A percentile compares a stretch with the other conserved stretches of the same genome.
Evolutionary conservation across 805 yeast genomes (phyloP).

Genomic region (Huiozyma naganishii): DNA sequence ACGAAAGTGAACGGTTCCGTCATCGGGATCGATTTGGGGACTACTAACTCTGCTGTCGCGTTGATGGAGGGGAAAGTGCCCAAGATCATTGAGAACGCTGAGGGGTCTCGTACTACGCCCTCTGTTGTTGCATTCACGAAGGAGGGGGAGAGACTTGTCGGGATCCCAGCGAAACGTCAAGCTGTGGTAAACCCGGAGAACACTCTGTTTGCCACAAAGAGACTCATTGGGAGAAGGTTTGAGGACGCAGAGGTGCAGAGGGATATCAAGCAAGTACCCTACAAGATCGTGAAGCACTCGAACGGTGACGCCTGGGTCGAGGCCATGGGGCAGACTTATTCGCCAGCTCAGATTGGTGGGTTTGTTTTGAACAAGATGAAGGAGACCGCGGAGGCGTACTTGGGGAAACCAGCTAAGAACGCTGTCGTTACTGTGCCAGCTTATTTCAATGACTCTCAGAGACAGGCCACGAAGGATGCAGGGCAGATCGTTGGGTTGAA

Average conservation of each 20-base stretch:
- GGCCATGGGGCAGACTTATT: conserved; percentile 77
- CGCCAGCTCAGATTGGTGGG: conserved; percentile 95
- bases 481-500: conserved; percentile 94
- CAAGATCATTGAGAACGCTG: conserved; percentile 67
- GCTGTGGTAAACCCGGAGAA: conserved; percentile 90
- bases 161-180: conserved; percentile 93
- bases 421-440: conserved; percentile 91
- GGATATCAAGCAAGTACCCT: conserved; percentile 80
- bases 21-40: conserved; percentile 77
- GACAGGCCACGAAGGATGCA: conserved; percentile 89
- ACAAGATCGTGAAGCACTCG: conserved; percentile 77
- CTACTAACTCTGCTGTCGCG: conserved; percentile 84
- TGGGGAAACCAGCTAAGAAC: conserved; percentile 77
- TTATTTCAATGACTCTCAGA: conserved; percentile 71
- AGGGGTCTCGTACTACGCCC: conserved; percentile 82
- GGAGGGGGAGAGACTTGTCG: conserved; percentile 85
- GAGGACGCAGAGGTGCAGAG: conserved; percentile 84
- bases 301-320: conserved; percentile 97
- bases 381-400: conserved; percentile 91
- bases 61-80: conserved; percentile 62
- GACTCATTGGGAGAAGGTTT: conserved; percentile 88
- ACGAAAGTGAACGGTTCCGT: conserved; percentile 36
- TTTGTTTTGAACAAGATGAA: conserved; percentile 91
- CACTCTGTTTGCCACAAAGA: conserved; percentile 89
- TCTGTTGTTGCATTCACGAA: conserved; percentile 91